phyloP scores from a whole-genome alignment of 768 basidiomycete genomes.

The Thelephora aurantiotincta region DNA sequence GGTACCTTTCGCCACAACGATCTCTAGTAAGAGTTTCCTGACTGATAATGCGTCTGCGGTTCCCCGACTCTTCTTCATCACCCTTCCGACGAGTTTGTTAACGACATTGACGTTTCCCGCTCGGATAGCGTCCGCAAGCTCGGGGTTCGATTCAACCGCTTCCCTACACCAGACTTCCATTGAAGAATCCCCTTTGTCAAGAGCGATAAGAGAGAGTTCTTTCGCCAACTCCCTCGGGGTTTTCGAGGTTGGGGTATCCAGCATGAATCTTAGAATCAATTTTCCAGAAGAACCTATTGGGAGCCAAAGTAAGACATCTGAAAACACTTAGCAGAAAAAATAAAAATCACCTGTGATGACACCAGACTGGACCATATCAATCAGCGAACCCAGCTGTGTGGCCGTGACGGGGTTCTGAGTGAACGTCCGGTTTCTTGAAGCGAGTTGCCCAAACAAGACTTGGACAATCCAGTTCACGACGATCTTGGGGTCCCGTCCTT shows the following conservation, averaged over 20 bases:
- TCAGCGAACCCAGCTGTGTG: slow-evolving; percentile 56
- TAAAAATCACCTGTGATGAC: slow-evolving; percentile 48
- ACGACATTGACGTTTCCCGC: slow-evolving; percentile 65
- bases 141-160: slow-evolving; percentile 53
- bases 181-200: slow-evolving; percentile 20
- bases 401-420: slow-evolving; percentile 43
- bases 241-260: slow-evolving; percentile 27
- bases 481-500: slow-evolving; percentile 45
- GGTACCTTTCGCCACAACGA: neutral
- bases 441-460: slow-evolving; percentile 70
- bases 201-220: slow-evolving; percentile 32
- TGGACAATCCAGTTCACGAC: slow-evolving; percentile 90
- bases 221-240: slow-evolving; percentile 29
- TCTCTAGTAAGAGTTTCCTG: slow-evolving; percentile 31
- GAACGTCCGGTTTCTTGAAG: slow-evolving; percentile 41
- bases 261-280: slow-evolving; percentile 56
- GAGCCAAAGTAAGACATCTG: too few species aligned
- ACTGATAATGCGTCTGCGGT: slow-evolving; percentile 59
- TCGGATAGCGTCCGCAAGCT: slow-evolving; percentile 49
- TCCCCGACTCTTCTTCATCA: slow-evolving; percentile 75
- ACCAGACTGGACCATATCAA: slow-evolving; percentile 56
- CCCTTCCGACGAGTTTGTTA: slow-evolving; percentile 70
- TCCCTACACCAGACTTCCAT: slow-evolving; percentile 41
- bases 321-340: slow-evolving; percentile 3
- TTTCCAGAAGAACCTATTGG: slow-evolving; percentile 64